Evolutionary conservation across 805 yeast genomes (phyloP).

Genomic region (Wickerhamiella domercqiae): DNA sequence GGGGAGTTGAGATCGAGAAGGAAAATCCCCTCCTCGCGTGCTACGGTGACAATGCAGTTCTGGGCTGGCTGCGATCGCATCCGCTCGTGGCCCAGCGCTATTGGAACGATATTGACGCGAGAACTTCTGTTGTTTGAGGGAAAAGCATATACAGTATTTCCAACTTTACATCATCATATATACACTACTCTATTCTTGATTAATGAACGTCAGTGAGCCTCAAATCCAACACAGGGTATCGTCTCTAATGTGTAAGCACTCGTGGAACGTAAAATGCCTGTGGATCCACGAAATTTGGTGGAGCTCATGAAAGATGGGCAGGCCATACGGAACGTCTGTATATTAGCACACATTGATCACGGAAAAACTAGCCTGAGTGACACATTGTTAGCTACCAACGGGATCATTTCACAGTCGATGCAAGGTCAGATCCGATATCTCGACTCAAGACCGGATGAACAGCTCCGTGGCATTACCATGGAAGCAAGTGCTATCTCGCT

Average conservation of each 20-base stretch:
- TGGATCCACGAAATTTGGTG: slow-evolving; percentile 48
- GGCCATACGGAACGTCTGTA: slow-evolving; percentile 76
- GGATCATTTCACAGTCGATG: slow-evolving; percentile 83
- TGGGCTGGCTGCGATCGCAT: slow-evolving; percentile 1
- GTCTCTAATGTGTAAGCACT: not conserved
- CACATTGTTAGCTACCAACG: slow-evolving; percentile 83
- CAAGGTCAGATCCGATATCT: slow-evolving; percentile 89
- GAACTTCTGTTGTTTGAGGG: not conserved
- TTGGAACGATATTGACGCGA: slow-evolving; percentile 1
- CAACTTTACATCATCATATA: not conserved
- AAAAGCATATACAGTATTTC: not conserved
- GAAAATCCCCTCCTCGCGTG: not conserved
- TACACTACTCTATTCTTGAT: not conserved
- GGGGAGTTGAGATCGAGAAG: not conserved
- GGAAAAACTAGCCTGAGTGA: slow-evolving; percentile 95
- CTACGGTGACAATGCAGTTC: slow-evolving; percentile 1
- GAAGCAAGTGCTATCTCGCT: slow-evolving; percentile 83
- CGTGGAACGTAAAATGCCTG: slow-evolving; percentile 18
- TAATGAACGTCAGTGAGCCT: not conserved
- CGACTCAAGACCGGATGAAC: slow-evolving; percentile 93
- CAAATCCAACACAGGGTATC: not conserved
- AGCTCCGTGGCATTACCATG: slow-evolving; percentile 92
- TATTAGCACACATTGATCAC: slow-evolving; percentile 95
- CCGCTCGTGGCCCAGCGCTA: slow-evolving; percentile 1
- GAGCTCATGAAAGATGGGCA: slow-evolving; percentile 54